Base-by-base conservation (phyloP, 1,284 basidiomycete species). In the Ustilago tritici region DNA sequence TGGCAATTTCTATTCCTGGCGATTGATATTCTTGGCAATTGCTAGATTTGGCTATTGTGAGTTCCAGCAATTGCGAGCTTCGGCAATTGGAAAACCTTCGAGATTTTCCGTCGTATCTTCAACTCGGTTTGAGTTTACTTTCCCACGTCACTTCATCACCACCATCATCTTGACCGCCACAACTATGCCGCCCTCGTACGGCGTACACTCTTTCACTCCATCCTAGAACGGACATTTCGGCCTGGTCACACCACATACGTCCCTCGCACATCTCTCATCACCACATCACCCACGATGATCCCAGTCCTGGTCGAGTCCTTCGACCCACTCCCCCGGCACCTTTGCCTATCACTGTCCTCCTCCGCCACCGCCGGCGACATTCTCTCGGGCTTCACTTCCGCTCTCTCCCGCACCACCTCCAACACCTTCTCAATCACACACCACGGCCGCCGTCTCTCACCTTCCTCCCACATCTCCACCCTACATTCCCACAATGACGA, bases 301-400 rank as follows among this genome's bases (percentile, higher is more conserved):
- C 46, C 69, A 4, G 61, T 78, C 11, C 62, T 78, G 0, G 65
- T 80, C 31, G 71, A 75, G 59, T 68, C 76, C 0, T 77, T 80
- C 35, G 67, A 75, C 53, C 76, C 72, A 1, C 58, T 80, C 17
- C 72, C 75, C 2, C 61, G 68, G 54, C 68, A 70, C 32, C 65
- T 80, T n/a, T 61, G 70, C 56, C 71, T 80, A 14, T 53, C 63
- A 3, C 63, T 80, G 11, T 71, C 78, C 5, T 10, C 40, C n/a
- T 43, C 57, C 14, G 63, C 78, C 52, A 77, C 71, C 14, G 70
- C 72, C 9, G 61, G 46, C 8, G 65, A 80, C 14, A 55, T 80
- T 19, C 53, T 74, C 32, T 36, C 47, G 12, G 78, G 78, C 10
- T 66, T 80, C 63, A 55, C 40, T 19, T 15, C 17, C 3, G 75